These are phyloP conservation scores for Rhizophagus prolifer DNA, from an alignment of 192 early-diverging fungal species.

Conservation along the genomic window DNA sequence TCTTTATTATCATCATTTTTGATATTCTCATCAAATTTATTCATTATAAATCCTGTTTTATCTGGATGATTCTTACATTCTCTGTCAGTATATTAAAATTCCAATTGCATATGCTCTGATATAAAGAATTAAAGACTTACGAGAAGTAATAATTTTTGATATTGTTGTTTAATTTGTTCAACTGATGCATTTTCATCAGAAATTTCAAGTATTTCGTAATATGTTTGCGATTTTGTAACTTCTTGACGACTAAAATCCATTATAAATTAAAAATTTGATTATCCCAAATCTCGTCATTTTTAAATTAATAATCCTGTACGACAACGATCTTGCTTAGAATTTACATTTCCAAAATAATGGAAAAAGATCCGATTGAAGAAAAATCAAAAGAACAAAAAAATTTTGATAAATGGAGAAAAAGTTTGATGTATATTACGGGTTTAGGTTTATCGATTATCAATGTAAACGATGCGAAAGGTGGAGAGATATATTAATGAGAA, in stretches of 20 bases:
- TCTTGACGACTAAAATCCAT: not conserved
- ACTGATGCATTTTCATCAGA: constrained; percentile 37
- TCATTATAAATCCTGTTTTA: not conserved
- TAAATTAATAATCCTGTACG: not conserved
- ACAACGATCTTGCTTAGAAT: not conserved
- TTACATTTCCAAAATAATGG: not conserved
- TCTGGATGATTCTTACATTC: constrained; percentile 26
- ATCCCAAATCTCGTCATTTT: too few relatives aligned
- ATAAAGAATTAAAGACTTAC: constrained; percentile 33
- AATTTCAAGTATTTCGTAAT: constrained; percentile 60
- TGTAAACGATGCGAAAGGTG: constrained; percentile 71
- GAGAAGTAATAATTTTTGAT: constrained; percentile 53
- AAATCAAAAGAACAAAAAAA: constrained; percentile 52
- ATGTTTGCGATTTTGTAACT: not conserved
- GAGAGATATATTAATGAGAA: constrained; percentile 74
- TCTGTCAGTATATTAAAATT: not conserved
- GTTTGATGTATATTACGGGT: constrained; percentile 59
- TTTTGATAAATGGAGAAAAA: constrained; percentile 65
- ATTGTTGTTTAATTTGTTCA: constrained; percentile 53
- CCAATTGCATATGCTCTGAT: not conserved
- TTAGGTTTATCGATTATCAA: constrained; percentile 57
- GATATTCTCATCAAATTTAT: not conserved
- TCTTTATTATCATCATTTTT: not conserved
- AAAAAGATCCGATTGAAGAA: constrained; percentile 3
- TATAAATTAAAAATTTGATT: not conserved